Evolutionary conservation across 2,329 filamentous ascomycete species (phyloP).

Genomic region (Chaetomium sp.): DNA sequence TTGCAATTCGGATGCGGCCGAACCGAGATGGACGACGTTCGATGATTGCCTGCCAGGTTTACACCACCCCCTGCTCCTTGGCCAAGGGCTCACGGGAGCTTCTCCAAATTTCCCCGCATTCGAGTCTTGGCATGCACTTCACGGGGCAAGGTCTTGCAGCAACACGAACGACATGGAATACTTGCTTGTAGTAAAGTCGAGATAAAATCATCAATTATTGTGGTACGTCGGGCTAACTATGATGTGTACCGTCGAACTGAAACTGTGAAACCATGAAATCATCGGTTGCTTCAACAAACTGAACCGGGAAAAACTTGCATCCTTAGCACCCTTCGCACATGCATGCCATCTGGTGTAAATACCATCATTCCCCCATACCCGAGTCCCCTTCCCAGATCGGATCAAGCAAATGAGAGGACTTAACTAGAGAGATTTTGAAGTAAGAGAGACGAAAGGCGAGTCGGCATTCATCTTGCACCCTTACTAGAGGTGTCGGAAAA

Average conservation of each 20-base stretch:
- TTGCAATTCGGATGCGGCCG: background rate
- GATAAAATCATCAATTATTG: background rate
- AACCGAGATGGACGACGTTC: background rate
- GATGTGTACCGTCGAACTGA: background rate
- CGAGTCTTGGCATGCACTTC: constrained; percentile 21
- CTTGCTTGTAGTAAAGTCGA: background rate
- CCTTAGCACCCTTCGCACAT: background rate
- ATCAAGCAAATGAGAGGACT: background rate
- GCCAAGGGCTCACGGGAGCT: background rate
- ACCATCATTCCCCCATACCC: background rate
- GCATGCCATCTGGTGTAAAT: background rate
- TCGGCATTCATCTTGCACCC: background rate
- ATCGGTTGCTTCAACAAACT: background rate
- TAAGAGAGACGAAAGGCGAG: background rate
- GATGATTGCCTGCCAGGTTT: constrained; percentile 3
- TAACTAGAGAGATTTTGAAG: background rate
- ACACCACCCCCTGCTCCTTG: background rate
- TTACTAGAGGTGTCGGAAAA: background rate
- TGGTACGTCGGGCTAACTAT: background rate
- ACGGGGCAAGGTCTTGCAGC: constrained; percentile 15
- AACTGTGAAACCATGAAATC: background rate
- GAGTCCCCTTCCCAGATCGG: background rate
- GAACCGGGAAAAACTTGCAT: background rate
- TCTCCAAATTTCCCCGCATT: constrained; percentile 16
- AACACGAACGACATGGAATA: constrained; percentile 16